Evolutionary conservation across 2,329 filamentous ascomycete genomes (phyloP).

Genomic region (Fusarium sp.): DNA sequence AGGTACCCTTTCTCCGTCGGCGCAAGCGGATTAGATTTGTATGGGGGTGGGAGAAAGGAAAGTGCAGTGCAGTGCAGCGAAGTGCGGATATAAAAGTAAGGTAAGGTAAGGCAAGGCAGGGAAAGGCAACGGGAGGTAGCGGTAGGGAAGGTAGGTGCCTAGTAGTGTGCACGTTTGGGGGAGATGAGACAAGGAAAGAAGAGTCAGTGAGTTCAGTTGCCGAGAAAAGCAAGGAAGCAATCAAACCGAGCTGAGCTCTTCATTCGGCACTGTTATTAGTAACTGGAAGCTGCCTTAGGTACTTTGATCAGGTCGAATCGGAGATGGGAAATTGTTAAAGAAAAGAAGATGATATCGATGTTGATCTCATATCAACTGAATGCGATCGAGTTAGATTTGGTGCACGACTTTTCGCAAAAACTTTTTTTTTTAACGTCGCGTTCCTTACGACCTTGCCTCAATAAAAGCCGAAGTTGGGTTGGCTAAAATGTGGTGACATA

Average conservation of each 20-base stretch:
- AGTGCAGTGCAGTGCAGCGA: background rate
- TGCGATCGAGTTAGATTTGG: conserved; percentile 1
- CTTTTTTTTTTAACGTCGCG: conserved; percentile 2
- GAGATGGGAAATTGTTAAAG: background rate
- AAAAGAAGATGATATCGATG: conserved; percentile 3
- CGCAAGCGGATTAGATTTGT: conserved; percentile 23
- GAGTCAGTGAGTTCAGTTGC: background rate
- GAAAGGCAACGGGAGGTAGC: background rate
- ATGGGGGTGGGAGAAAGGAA: conserved; percentile 10
- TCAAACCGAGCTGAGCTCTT: background rate
- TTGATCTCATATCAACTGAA: background rate
- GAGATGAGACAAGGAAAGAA: conserved; percentile 20
- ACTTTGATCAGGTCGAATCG: background rate
- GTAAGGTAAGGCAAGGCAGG: background rate
- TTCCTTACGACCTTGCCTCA: conserved; percentile 8
- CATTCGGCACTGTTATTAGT: background rate
- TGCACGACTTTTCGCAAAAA: conserved; percentile 16
- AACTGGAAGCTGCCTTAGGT: background rate
- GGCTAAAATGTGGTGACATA: background rate
- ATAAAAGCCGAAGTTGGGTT: conserved; percentile 23
- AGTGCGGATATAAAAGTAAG: background rate
- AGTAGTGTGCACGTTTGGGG: conserved; percentile 22
- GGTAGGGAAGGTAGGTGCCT: too few species aligned
- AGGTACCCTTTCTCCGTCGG: conserved; percentile 9
- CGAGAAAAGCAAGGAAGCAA: background rate